Evolutionary conservation across 768 basidiomycete species (phyloP), one percentile per base, ranked within the genome.

Genomic region (Xerocomellus intermedius): DNA sequence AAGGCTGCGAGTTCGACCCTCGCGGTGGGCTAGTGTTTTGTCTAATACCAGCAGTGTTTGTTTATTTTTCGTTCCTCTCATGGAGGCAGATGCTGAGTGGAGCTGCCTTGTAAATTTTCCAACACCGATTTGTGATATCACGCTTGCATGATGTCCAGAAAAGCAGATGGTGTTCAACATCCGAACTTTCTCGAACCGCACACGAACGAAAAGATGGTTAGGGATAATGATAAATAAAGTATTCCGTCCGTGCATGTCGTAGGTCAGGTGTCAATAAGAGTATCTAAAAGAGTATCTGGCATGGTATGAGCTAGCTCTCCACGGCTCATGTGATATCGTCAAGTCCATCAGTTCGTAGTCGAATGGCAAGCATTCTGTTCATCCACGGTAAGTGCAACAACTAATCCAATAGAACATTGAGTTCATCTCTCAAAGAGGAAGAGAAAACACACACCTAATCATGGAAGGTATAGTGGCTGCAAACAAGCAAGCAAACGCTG

Each of bases 311-410:
- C 46, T 49, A 52, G 37, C 35, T 28, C 48, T 33, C 22, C 50
- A 30, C 21, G 36, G 36, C 7, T 56, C 56, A 42, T 59, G 19
- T 58, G 28, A 57, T 55, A 46, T 62, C 62, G n/a, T 68, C 48
- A 50, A 52, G 59, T 53, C 55, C 51, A 54, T 58, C 48, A 50
- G 32, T 12, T 49, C 54, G 41, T 59, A 41, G 32, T 58, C n/a
- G 59, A 62, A 67, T 71, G 67, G 16, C 65, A 56, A 58, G 64
- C 71, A 73, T 61, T 56, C 51, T 50, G 37, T 46, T 75, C 65
- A 88, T 73, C 88, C 86, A 59, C 88, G 83, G 74, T 78, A 91
- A 50, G 90, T 91, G 73, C 87, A 91, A 64, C 88, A 91, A 61
- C 89, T 91, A 58, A n/a, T 28, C 42, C 38, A 26, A 59, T 6